Evolutionary conservation across 306 rosid genomes (phyloP).

Genomic region (cucumber (Cucumis sativus)): DNA sequence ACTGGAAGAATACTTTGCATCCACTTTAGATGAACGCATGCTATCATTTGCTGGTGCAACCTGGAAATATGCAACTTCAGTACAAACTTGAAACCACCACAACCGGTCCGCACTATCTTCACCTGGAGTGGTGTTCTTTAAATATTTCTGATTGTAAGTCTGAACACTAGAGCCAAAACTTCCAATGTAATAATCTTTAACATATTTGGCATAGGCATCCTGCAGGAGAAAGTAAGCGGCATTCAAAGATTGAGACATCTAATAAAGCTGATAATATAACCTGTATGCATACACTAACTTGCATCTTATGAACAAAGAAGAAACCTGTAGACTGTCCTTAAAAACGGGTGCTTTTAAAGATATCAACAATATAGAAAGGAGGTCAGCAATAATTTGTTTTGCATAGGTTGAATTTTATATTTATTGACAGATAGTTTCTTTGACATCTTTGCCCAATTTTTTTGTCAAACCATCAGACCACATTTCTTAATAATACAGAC

Average conservation of each 20-base stretch:
- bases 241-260: slow-evolving; percentile 14
- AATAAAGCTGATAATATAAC: neutral
- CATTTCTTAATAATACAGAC: neutral
- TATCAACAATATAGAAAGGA: neutral
- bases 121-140: slow-evolving; percentile 47
- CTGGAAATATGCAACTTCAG: slow-evolving; percentile 93
- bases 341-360: neutral
- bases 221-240: slow-evolving; percentile 25
- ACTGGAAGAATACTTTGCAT: slow-evolving; percentile 41
- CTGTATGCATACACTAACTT: neutral
- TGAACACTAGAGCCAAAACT: slow-evolving; percentile 26
- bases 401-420: neutral
- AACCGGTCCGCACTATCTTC: slow-evolving; percentile 47
- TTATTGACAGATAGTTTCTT: neutral
- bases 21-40: slow-evolving; percentile 69
- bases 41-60: slow-evolving; percentile 90
- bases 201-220: slow-evolving; percentile 70
- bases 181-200: slow-evolving; percentile 50
- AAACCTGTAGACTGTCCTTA: neutral
- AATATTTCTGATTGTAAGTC: slow-evolving; percentile 46
- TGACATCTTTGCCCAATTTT: neutral
- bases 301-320: neutral
- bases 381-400: neutral
- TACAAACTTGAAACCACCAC: slow-evolving; percentile 99
- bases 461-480: neutral